Conservation (phyloP, 1,139 yeast species). For the Spathaspora sp. region DNA sequence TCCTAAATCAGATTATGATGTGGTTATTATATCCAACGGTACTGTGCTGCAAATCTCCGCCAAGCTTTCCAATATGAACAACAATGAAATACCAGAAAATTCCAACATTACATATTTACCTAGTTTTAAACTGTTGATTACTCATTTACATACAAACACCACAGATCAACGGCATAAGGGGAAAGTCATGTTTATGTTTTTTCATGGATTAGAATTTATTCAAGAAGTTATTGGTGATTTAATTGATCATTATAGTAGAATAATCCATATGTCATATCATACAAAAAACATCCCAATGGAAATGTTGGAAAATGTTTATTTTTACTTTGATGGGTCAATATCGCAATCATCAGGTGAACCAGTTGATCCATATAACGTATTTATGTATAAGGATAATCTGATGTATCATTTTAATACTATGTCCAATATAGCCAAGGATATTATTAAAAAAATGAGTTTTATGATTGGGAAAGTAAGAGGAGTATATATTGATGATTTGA, state of each 20-base stretch:
- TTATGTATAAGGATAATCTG: slow-evolving; percentile 4
- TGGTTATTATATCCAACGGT: slow-evolving; percentile 37
- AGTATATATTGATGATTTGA: slow-evolving; percentile 34
- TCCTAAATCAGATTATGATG: slow-evolving; percentile 35
- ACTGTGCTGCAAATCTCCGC: slow-evolving; percentile 31
- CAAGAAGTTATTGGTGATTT: slow-evolving; percentile 32
- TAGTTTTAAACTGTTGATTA: slow-evolving; percentile 25
- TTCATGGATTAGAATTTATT: slow-evolving; percentile 33
- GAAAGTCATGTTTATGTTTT: slow-evolving; percentile 40
- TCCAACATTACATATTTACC: slow-evolving; percentile 28
- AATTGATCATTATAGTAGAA: slow-evolving; percentile 29
- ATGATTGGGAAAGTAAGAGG: slow-evolving; percentile 36
- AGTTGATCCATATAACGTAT: slow-evolving; percentile 8
- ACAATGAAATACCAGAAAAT: slow-evolving; percentile 27
- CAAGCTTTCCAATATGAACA: slow-evolving; percentile 24
- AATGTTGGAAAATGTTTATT: slow-evolving; percentile 28
- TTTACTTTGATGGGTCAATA: slow-evolving; percentile 36
- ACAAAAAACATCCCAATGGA: slow-evolving; percentile 1
- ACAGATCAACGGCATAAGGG: slow-evolving; percentile 21
- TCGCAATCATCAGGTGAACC: slow-evolving; percentile 6
- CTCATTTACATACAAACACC: slow-evolving; percentile 15
- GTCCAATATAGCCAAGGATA: slow-evolving; percentile 35
- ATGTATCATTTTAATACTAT: slow-evolving; percentile 24
- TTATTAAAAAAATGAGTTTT: slow-evolving; percentile 34
- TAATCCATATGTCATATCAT: background rate